Base-by-base conservation (phyloP, 2,329 filamentous ascomycete species). In the Tolypocladium amazonense region DNA sequence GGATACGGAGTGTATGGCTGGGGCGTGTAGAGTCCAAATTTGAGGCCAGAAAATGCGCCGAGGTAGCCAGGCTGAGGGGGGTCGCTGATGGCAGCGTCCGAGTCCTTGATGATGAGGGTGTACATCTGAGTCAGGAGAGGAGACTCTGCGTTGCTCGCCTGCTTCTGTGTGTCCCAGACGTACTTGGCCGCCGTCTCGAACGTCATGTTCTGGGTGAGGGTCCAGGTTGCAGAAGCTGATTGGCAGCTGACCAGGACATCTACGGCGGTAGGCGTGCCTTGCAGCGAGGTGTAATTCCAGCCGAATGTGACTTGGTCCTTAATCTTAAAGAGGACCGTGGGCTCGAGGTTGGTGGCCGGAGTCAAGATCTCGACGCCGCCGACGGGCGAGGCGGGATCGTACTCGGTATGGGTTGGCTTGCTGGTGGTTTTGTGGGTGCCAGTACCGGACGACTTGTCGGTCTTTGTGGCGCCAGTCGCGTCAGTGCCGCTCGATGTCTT, bases 251-350 rank as follows among this genome's bases (percentile, higher is more conserved):
- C 76, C 60, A 86, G 70, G 18, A 88, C 75, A 63, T 88, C 83
- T 60, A 88, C 68, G 47, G 83, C 84, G 3, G 81, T 84, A 2
- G 85, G 85, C 1, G 76, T 81, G 33, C 74, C 82, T 59, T 78
- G 75, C 37, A 88, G 70, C 53, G 79, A 80, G 4, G 85, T 88
- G 74, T 87, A 88, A 73, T 87, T 87, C 84, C 84, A 88, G 55
- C 73, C 78, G 71, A 82, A 84, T 18, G 83, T 87, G 52, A 86
- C 74, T 53, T 75, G 75, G 67, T 86, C 79, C 62, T 82, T 81
- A 62, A 87, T 83, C 67, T 83, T 83, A 77, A 82, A 86, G 47
- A 85, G 76, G 61, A 79, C 75, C 12, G 77, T 75, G 33, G 76
- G 74, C 14, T 73, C 72, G 5, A 72, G 68, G 3, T 74, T 76